These are phyloP conservation scores for Pythium grandisporangium DNA, from an alignment of 352 stramenopile genomes.

Conservation along the genomic window DNA sequence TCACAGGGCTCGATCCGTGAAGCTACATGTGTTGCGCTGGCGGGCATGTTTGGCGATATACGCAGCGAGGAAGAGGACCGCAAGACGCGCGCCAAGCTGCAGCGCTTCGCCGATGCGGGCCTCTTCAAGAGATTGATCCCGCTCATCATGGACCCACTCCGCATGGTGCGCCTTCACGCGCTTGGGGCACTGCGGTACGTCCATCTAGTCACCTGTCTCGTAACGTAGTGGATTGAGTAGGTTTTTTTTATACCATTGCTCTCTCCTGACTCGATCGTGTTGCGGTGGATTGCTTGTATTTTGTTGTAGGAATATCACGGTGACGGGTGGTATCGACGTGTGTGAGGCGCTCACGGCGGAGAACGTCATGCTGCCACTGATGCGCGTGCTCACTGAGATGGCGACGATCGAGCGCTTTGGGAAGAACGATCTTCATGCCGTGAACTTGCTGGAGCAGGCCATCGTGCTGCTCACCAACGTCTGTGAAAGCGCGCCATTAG, in stretches of 20 bases:
- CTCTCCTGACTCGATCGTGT: too few relatives aligned
- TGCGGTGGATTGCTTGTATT: conserved; percentile 1
- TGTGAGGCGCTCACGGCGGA: conserved; percentile 73
- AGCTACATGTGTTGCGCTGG: conserved; percentile 76
- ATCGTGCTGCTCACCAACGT: conserved; percentile 73
- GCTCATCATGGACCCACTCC: conserved; percentile 73
- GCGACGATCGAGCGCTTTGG: conserved; percentile 38
- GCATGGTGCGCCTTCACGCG: conserved; percentile 78
- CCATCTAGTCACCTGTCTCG: not conserved
- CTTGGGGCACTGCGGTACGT: conserved; percentile 56
- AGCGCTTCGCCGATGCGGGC: conserved; percentile 67
- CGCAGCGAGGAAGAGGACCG: conserved; percentile 46
- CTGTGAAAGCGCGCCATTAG: conserved; percentile 71
- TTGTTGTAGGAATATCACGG: conserved; percentile 64
- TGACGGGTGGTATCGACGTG: conserved; percentile 74
- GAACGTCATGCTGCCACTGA: conserved; percentile 68
- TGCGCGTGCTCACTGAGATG: conserved; percentile 61
- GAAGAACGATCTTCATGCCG: conserved; percentile 50
- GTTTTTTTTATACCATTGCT: too few relatives aligned
- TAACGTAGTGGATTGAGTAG: not conserved
- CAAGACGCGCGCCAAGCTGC: conserved; percentile 49
- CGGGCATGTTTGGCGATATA: conserved; percentile 75
- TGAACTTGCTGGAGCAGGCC: conserved; percentile 75
- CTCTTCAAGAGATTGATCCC: conserved; percentile 79
- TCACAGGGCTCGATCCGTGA: conserved; percentile 77